Evolutionary conservation across 805 yeast genomes (phyloP).

Genomic region (Suhomyces prunicola): DNA sequence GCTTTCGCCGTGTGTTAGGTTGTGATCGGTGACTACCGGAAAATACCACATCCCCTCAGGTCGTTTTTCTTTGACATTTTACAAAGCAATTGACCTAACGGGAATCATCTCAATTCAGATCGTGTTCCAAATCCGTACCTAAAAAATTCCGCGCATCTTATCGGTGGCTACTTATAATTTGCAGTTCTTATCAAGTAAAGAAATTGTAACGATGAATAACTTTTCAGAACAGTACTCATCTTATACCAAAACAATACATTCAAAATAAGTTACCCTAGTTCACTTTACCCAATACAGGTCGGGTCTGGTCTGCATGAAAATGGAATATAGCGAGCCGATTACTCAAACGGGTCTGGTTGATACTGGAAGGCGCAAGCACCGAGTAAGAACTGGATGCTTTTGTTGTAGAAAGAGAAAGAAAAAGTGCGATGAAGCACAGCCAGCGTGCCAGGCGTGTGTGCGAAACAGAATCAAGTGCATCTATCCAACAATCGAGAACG

Average conservation of each 20-base stretch:
- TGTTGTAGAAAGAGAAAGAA: constrained; percentile 14
- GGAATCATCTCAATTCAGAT: no score
- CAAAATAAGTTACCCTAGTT: background rate
- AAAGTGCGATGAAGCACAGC: constrained; percentile 15
- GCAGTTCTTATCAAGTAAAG: background rate
- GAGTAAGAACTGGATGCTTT: constrained; percentile 12
- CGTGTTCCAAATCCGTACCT: background rate
- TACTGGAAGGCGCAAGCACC: background rate
- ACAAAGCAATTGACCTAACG: background rate
- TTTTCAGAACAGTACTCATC: background rate
- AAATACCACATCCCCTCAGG: background rate
- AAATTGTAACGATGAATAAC: background rate
- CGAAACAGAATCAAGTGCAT: constrained; percentile 10
- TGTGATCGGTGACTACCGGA: background rate
- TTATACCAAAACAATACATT: background rate
- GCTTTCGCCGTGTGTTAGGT: background rate
- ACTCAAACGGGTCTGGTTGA: background rate
- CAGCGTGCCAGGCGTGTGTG: constrained; percentile 11
- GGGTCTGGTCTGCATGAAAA: background rate
- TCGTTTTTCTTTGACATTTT: background rate
- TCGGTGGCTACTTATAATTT: background rate
- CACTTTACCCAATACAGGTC: no score
- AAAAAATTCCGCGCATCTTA: background rate
- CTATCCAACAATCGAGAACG: constrained; percentile 10
- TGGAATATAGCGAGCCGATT: background rate